Base-by-base conservation (phyloP, 2,329 filamentous ascomycete species). In the Venturia pyrina region DNA sequence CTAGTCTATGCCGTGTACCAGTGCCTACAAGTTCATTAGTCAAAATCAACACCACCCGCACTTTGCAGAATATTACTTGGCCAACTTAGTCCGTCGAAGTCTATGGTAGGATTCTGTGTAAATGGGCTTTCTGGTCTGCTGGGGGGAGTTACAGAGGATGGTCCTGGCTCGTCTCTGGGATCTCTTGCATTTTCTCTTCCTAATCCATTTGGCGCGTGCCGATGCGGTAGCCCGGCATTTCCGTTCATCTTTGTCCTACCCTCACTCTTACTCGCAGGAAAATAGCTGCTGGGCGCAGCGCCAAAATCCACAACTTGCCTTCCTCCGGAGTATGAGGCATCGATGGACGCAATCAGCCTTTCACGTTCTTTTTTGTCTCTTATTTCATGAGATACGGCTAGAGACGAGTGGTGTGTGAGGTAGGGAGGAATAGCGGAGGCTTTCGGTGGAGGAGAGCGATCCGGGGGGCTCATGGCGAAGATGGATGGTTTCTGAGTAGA, bases 1-100 rank as follows among this genome's bases (percentile, higher is more conserved):
- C 84, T 66, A 84, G 78, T 60, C 84, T 80, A 69, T 83, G 82
- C 59, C 87, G 83, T 1, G 89, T 91, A 66, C 89, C 89, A 43
- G 77, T 77, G 70, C 84, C 85, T 87, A 63, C n/a, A 19, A 37
- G 32, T 13, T 64, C 56, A 68, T 68, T 68, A 68, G 65, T 67
- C 43, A 41, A 44, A n/a, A 13, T 63, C 32, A 34, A 6, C 57
- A 13, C 63, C 34, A 43, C 48, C 59, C 24, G 7, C 46, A 41
- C n/a, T 3, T 24, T 7, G 34, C 10, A 24, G 32, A 62, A 15
- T 53, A 62, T 63, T 77, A 77, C 81, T 82, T 21, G 82, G 82
- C 80, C 82, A 84, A 68, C 81, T 83, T 64, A 84, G 73, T n/a
- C 82, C 81, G 66, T 84, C 80, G 67, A 83, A 83, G 71, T 84